Base-by-base conservation (phyloP, 2,329 filamentous ascomycete genomes). In the Massarina eburnea region DNA sequence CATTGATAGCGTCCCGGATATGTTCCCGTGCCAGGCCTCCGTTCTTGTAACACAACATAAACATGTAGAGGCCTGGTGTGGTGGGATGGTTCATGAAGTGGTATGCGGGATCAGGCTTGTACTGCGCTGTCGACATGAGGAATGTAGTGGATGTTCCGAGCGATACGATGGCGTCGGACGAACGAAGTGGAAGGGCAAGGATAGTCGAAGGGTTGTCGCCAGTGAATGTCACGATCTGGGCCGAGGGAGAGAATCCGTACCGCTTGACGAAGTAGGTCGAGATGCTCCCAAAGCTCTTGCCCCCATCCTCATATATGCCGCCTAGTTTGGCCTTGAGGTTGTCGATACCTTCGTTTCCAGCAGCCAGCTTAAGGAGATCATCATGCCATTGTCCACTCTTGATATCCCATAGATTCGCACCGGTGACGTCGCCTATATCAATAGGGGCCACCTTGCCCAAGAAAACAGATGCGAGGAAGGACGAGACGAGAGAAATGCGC, bases 21-120 rank as follows among this genome's bases (percentile, higher is more conserved):
- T 88, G 85, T 68, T 99, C 94, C 35, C 94, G 87, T 2, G 94
- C 92, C 1, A 97, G 83, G 2, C 91, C 91, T 57, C 94, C 94
- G 73, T 99, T 99, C 74, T 97, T 97, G 78, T 97, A 99, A 79
- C 94, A 99, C 27, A 99, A 83, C 94, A 99, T 99, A 73, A 99
- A 97, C 94, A 99, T 97, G 80, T 95, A 96, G 49, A 96, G 81
- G 1, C 88, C 90, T 0, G 85, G 76, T 1, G 90, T 95, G 35
- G 91, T 94, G 1, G 94, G 94, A 71, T 97, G 91, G 76, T 96
- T 96, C 82, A 97, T 95, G 78, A 97, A 96, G 76, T 99, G 94
- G 65, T 96, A 96, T 6, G 88, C 83, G 3, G 90, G 88, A 64
- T 96, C 86, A 2, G 94, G 90, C 68, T 86, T 86, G 79, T 96